These are phyloP conservation scores for Astrothelium subdiscretum DNA, from an alignment of 495 filamentous ascomycete species.

Conservation along the genomic window DNA sequence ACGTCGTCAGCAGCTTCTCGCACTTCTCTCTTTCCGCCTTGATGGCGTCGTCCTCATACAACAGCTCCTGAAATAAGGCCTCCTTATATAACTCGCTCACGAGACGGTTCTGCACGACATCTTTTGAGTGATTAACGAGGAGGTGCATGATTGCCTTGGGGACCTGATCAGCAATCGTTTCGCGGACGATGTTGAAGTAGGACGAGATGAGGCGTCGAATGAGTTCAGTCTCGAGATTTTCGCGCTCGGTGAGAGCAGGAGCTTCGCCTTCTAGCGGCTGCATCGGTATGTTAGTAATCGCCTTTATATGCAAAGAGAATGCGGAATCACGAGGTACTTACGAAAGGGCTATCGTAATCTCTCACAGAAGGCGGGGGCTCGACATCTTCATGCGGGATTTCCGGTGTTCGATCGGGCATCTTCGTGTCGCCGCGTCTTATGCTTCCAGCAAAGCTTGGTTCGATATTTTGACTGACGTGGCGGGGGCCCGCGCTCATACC, in stretches of 20 bases:
- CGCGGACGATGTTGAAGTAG: conserved; percentile 97
- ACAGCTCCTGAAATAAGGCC: conserved; percentile 77
- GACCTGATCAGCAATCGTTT: conserved; percentile 94
- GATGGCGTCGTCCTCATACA: conserved; percentile 95
- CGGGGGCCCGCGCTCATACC: conserved; percentile 28
- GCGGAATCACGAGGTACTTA: conserved; percentile 37
- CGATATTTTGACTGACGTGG: conserved; percentile 60
- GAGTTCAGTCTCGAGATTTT: conserved; percentile 92
- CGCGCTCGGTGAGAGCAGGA: conserved; percentile 83
- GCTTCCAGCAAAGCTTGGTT: conserved; percentile 74
- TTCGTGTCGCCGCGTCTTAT: conserved; percentile 63
- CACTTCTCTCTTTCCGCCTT: conserved; percentile 98
- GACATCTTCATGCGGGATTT: conserved; percentile 26
- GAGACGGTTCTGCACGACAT: conserved; percentile 90
- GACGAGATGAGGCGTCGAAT: conserved; percentile 92
- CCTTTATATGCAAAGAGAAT: neutral
- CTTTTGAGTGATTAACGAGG: conserved; percentile 94
- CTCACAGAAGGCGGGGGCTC: conserved; percentile 28
- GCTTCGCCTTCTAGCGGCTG: conserved; percentile 38
- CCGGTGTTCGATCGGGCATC: conserved; percentile 22
- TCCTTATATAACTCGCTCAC: conserved; percentile 95
- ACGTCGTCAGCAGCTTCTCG: conserved; percentile 84
- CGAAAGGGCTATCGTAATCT: conserved; percentile 44
- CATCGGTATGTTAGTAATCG: conserved; percentile 26
- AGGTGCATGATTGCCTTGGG: conserved; percentile 99